Evolutionary conservation across 352 stramenopile genomes (phyloP).

Genomic region (Phytophthora sp.): DNA sequence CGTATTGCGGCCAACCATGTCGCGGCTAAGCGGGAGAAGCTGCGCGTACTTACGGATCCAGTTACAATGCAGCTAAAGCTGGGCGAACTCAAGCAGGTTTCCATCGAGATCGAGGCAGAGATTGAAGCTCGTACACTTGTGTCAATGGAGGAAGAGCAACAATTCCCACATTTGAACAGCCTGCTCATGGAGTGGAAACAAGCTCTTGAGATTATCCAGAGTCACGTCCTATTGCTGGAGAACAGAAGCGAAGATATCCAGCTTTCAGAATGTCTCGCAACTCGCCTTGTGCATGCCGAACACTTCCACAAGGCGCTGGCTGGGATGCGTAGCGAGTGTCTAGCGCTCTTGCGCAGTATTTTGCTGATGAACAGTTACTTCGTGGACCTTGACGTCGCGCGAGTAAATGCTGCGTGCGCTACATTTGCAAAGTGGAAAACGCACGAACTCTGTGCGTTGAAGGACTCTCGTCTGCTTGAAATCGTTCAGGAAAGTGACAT

Average conservation of each 20-base stretch:
- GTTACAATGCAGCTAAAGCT: slow-evolving; percentile 47
- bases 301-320: slow-evolving; percentile 53
- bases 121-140: slow-evolving; percentile 40
- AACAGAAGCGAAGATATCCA: slow-evolving; percentile 40
- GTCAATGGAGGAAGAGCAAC: slow-evolving; percentile 30
- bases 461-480: slow-evolving; percentile 47
- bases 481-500: slow-evolving; percentile 49
- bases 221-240: slow-evolving; percentile 42
- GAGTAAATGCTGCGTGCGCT: slow-evolving; percentile 48
- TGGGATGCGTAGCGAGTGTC: slow-evolving; percentile 47
- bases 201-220: slow-evolving; percentile 39
- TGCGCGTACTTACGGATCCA: slow-evolving; percentile 40
- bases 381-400: slow-evolving; percentile 55
- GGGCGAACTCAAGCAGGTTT: slow-evolving; percentile 40
- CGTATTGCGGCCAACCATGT: slow-evolving; percentile 38
- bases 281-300: slow-evolving; percentile 37
- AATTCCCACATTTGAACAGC: slow-evolving; percentile 47
- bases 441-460: slow-evolving; percentile 43
- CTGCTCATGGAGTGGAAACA: slow-evolving; percentile 38
- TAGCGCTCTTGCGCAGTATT: slow-evolving; percentile 50
- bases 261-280: slow-evolving; percentile 33
- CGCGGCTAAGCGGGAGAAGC: slow-evolving; percentile 33
- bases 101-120: slow-evolving; percentile 53
- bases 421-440: slow-evolving; percentile 42
- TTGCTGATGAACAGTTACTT: slow-evolving; percentile 68